A percentile compares a stretch with the other conserved stretches of the same genome.
Evolutionary conservation across 768 basidiomycete species (phyloP).

Genomic region (Agaricus subrufescens): DNA sequence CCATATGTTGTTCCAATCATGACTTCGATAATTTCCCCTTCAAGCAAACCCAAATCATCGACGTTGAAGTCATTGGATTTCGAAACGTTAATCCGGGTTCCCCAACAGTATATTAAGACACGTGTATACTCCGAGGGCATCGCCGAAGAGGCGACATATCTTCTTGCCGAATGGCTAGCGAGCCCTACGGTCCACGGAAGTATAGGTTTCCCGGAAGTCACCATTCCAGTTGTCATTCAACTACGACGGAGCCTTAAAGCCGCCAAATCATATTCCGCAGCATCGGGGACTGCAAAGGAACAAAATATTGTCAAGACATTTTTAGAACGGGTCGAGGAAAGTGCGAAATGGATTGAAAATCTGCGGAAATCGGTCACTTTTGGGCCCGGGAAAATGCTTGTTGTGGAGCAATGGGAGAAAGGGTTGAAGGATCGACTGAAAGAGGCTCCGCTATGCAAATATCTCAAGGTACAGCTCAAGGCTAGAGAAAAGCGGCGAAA

Average conservation of each 20-base stretch:
- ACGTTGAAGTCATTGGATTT: slow-evolving; percentile 88
- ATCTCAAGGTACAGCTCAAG: slow-evolving; percentile 78
- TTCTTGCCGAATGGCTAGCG: slow-evolving; percentile 80
- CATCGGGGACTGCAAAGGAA: slow-evolving; percentile 44
- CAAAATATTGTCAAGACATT: slow-evolving; percentile 64
- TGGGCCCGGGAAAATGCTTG: slow-evolving; percentile 62
- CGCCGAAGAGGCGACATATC: slow-evolving; percentile 74
- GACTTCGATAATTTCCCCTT: slow-evolving; percentile 61
- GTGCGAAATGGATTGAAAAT: slow-evolving; percentile 71
- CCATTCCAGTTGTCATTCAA: slow-evolving; percentile 69
- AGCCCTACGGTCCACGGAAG: slow-evolving; percentile 69
- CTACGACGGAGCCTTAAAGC: slow-evolving; percentile 74
- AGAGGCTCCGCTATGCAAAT: slow-evolving; percentile 77
- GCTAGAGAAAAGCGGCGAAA: slow-evolving; percentile 67
- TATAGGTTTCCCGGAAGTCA: slow-evolving; percentile 92
- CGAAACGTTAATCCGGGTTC: slow-evolving; percentile 81
- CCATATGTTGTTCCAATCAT: slow-evolving; percentile 87
- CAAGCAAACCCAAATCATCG: slow-evolving; percentile 73
- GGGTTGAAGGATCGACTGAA: slow-evolving; percentile 50
- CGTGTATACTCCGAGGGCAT: slow-evolving; percentile 80
- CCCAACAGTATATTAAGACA: slow-evolving; percentile 85
- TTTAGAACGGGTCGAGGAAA: slow-evolving; percentile 86
- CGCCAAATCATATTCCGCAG: slow-evolving; percentile 32
- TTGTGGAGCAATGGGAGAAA: slow-evolving; percentile 73
- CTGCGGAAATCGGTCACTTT: slow-evolving; percentile 68